phyloP scores from a whole-genome alignment of 2,329 filamentous ascomycete species.

The Sarocladiaceae sp. region DNA sequence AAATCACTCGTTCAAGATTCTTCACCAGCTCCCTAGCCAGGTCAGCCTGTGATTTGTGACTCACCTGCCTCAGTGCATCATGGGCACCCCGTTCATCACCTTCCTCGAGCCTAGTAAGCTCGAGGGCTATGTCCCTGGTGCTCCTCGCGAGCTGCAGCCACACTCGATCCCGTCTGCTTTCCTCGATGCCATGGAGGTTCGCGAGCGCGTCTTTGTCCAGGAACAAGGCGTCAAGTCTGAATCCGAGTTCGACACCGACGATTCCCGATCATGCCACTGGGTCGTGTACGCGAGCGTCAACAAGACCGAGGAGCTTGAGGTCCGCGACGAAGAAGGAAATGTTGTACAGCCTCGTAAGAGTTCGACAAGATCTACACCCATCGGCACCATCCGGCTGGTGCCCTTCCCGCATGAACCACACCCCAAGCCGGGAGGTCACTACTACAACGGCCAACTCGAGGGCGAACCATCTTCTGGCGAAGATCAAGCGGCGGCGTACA shows the following conservation, averaged over 20 bases:
- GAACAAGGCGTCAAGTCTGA: slow-evolving; percentile 55
- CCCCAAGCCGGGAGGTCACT: slow-evolving; percentile 43
- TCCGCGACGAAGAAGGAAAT: slow-evolving; percentile 35
- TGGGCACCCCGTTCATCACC: slow-evolving; percentile 45
- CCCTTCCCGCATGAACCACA: slow-evolving; percentile 71
- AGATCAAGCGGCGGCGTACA: slow-evolving; percentile 15
- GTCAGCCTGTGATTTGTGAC: no score
- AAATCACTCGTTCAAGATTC: no score
- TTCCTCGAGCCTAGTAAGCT: slow-evolving; percentile 43
- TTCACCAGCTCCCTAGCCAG: no score
- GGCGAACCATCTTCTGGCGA: neutral
- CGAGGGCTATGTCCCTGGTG: slow-evolving; percentile 37
- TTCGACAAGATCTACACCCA: slow-evolving; percentile 40
- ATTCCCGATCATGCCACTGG: slow-evolving; percentile 77
- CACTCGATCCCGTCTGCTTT: slow-evolving; percentile 47
- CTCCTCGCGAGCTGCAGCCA: slow-evolving; percentile 36
- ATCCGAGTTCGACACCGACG: slow-evolving; percentile 76
- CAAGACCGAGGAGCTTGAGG: slow-evolving; percentile 34
- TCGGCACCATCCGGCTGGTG: slow-evolving; percentile 73
- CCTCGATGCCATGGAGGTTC: slow-evolving; percentile 57
- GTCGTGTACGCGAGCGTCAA: slow-evolving; percentile 69
- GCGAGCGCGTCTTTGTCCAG: slow-evolving; percentile 52
- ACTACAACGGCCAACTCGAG: slow-evolving; percentile 32
- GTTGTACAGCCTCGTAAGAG: slow-evolving; percentile 36
- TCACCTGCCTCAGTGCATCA: slow-evolving; percentile 17